phyloP scores from a whole-genome alignment of 1,284 basidiomycete genomes.

The Hemileia vastatrix region DNA sequence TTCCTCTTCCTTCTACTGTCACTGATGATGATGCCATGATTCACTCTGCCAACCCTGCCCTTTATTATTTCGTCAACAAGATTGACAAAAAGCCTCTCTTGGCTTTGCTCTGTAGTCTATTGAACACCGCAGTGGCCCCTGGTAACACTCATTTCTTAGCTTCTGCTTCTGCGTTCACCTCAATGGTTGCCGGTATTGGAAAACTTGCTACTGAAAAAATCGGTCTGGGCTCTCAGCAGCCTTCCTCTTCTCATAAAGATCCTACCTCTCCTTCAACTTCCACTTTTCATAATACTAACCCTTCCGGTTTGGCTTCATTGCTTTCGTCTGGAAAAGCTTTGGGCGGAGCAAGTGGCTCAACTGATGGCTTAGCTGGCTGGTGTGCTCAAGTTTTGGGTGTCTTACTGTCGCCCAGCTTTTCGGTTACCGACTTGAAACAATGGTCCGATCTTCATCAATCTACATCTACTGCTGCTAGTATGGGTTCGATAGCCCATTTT shows the following conservation, averaged over 20 bases:
- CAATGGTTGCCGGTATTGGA: constrained; percentile 10
- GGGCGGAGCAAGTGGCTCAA: constrained; percentile 9
- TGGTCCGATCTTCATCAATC: background rate
- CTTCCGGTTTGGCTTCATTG: constrained; percentile 1
- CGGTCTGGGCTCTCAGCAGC: background rate
- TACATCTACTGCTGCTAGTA: background rate
- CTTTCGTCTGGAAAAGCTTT: background rate
- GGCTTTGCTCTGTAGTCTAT: constrained; percentile 14
- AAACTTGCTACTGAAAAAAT: constrained; percentile 14
- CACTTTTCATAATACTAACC: background rate
- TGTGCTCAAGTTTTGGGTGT: constrained; percentile 12
- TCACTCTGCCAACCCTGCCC: constrained; percentile 4
- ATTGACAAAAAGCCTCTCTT: constrained; percentile 3
- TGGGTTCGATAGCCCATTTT: no score
- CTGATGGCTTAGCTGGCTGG: constrained; percentile 15
- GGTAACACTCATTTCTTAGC: constrained; percentile 2
- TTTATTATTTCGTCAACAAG: constrained; percentile 9
- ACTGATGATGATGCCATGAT: background rate
- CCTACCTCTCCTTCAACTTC: background rate
- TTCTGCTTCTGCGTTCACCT: constrained; percentile 7
- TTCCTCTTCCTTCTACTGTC: no score
- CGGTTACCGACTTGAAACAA: background rate
- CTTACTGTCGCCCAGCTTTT: constrained; percentile 8
- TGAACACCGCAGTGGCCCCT: constrained; percentile 18
- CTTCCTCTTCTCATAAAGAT: background rate